Conservation (phyloP, 2,329 filamentous ascomycete species). For the Ceratocystis smalleyi region DNA sequence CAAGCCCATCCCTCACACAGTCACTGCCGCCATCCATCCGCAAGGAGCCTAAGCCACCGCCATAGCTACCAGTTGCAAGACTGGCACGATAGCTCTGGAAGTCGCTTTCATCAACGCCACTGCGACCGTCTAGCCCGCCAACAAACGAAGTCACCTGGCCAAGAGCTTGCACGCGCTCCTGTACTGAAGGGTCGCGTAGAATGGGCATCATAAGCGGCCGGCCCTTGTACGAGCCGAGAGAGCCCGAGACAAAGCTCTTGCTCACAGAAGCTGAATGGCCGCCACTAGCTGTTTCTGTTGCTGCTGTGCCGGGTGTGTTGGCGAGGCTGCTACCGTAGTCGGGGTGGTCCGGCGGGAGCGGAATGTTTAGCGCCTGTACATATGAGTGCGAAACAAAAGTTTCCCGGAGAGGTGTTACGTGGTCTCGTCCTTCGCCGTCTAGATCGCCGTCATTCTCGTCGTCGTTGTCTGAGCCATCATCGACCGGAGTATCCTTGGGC, state of each 20-base stretch:
- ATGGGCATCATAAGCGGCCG: constrained; percentile 37
- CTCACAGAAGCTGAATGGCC: constrained; percentile 23
- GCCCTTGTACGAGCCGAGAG: constrained; percentile 40
- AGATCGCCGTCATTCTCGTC: constrained; percentile 1
- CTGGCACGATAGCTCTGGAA: constrained; percentile 31
- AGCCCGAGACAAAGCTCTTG: constrained; percentile 26
- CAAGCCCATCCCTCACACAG: background rate
- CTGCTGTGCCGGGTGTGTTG: background rate
- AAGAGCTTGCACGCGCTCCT: constrained; percentile 33
- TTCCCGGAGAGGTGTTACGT: constrained; percentile 19
- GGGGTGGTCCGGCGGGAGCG: constrained; percentile 13
- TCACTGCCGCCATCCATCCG: background rate
- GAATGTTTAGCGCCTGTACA: constrained; percentile 12
- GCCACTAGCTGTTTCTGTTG: background rate
- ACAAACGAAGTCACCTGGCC: constrained; percentile 37
- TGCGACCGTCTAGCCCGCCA: constrained; percentile 37
- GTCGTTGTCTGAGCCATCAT: constrained; percentile 19
- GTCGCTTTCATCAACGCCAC: constrained; percentile 32
- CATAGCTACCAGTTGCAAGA: constrained; percentile 19
- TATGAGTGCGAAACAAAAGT: constrained; percentile 17
- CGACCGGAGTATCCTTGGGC: constrained; percentile 25
- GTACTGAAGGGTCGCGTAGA: constrained; percentile 34
- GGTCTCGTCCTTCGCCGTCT: constrained; percentile 4
- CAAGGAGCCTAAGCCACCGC: background rate
- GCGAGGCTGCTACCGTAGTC: constrained; percentile 12